phyloP scores from a whole-genome alignment of 1,284 basidiomycete species.

The Coniferiporia sulphurascens region DNA sequence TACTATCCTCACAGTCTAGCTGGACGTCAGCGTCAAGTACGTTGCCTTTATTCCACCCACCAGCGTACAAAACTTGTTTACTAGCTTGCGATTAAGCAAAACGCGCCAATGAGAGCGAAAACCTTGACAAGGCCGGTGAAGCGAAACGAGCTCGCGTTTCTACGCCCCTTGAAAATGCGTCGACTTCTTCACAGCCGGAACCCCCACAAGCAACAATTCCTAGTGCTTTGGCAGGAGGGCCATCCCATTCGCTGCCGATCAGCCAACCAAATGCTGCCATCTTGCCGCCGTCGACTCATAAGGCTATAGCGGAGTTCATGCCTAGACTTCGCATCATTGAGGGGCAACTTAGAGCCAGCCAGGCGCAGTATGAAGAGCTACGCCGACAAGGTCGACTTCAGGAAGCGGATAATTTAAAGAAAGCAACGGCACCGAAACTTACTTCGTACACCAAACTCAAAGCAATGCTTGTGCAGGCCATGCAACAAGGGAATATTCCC shows the following conservation, averaged over 20 bases:
- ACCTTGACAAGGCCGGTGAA: background rate
- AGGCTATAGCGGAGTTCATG: background rate
- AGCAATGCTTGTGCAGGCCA: background rate
- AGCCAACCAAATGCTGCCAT: background rate
- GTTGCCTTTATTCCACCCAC: background rate
- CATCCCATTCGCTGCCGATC: background rate
- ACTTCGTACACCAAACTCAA: background rate
- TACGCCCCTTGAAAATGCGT: background rate
- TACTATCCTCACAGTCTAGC: conserved; percentile 32
- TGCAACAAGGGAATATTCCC: background rate
- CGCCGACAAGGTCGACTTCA: conserved; percentile 3
- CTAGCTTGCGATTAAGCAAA: conserved; percentile 4
- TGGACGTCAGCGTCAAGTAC: conserved; percentile 5
- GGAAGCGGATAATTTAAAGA: conserved; percentile 8
- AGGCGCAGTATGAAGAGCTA: background rate
- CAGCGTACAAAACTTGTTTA: background rate
- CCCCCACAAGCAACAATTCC: conserved; percentile 3
- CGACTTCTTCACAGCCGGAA: background rate
- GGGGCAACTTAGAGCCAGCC: background rate
- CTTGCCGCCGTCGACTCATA: background rate
- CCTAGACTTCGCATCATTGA: conserved; percentile 2
- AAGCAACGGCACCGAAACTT: background rate
- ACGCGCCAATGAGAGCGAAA: conserved; percentile 2
- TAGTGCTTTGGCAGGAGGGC: background rate
- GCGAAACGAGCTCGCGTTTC: conserved; percentile 6